Base-by-base conservation (phyloP, 2,329 filamentous ascomycete species). In the Alternaria consortialis region DNA sequence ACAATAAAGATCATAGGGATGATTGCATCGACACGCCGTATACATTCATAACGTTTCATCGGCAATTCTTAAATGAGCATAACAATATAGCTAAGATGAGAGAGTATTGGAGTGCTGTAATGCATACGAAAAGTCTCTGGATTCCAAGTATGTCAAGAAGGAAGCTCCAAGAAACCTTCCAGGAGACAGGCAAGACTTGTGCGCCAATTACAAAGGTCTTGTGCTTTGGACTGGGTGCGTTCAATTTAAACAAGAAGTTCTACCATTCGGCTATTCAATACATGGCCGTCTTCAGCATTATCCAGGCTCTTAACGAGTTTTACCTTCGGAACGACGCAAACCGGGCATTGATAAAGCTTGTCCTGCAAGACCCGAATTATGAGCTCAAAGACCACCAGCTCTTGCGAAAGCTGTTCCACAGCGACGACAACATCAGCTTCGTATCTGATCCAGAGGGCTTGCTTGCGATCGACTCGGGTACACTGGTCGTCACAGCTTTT, bases 291-390 rank as follows among this genome's bases (percentile, higher is more conserved):
- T 66, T 68, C 40, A 58, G 50, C 17, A 66, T 70, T 1, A 65
- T 65, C 2, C 29, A 46, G 1, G 25, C 32, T 2, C 55, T 71
- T 0, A 27, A 65, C 6, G 15, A 25, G 2, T 13, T 32, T 1
- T 59, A 66, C 36, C 39, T 11, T 6, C 8, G 27, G 2, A n/a
- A 31, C 6, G 42, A 58, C n/a, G 17, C 57, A 1, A 5, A 13
- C 2, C 15, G n/a, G 1, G n/a, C 29, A 12, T 8, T 25, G 8
- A 50, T 70, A 2, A 17, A 56, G 12, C 52, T 71, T n/a, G 39
- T 70, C 6, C 43, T 64, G 2, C 67, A 71, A 29, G 67, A 71
- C 34, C 70, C 70, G 1, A 53, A 40, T 25, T 71, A 71, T 48
- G 37, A 40, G 9, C 8, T 29, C 0, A 56, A 47, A 17, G 70